phyloP scores from a whole-genome alignment of 1,284 basidiomycete species.

The Leccinum subrobustum region DNA sequence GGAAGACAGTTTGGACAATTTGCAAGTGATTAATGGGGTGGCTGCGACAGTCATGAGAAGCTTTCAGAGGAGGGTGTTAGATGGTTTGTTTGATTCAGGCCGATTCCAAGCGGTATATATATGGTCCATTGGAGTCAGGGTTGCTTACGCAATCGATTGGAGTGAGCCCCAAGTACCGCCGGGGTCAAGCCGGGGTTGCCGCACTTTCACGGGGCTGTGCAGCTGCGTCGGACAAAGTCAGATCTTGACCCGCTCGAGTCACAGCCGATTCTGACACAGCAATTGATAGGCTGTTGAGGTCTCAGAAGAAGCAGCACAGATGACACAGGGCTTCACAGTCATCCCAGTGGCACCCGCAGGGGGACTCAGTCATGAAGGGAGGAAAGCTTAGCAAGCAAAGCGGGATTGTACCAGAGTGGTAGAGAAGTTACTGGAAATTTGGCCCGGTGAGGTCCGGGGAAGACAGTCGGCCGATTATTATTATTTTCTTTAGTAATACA shows the following conservation, averaged over 20 bases:
- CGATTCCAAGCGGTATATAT: not conserved
- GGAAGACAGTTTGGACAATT: constrained; percentile 23
- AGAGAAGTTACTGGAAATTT: not conserved
- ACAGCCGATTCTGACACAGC: not conserved
- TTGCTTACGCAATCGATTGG: not conserved
- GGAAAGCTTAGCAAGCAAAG: not conserved
- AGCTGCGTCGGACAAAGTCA: not conserved
- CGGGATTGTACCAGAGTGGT: not conserved
- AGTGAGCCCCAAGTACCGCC: too few species aligned
- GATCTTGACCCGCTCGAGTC: not conserved
- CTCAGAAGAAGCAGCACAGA: not conserved
- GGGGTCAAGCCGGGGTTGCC: too few species aligned
- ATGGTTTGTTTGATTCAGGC: not conserved
- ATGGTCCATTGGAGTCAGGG: not conserved
- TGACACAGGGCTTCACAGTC: not conserved
- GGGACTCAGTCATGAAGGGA: not conserved
- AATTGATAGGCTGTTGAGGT: too few species aligned
- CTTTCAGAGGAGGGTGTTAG: not conserved
- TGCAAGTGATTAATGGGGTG: constrained; percentile 20
- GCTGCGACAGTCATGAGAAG: constrained; percentile 26
- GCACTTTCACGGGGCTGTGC: too few species aligned
- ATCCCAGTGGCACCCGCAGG: not conserved
- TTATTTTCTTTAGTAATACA: not conserved
- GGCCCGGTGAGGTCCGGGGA: not conserved
- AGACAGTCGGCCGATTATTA: not conserved